These are phyloP conservation scores for Fusarium redolens DNA, from an alignment of 2,329 filamentous ascomycete genomes.

Conservation along the genomic window DNA sequence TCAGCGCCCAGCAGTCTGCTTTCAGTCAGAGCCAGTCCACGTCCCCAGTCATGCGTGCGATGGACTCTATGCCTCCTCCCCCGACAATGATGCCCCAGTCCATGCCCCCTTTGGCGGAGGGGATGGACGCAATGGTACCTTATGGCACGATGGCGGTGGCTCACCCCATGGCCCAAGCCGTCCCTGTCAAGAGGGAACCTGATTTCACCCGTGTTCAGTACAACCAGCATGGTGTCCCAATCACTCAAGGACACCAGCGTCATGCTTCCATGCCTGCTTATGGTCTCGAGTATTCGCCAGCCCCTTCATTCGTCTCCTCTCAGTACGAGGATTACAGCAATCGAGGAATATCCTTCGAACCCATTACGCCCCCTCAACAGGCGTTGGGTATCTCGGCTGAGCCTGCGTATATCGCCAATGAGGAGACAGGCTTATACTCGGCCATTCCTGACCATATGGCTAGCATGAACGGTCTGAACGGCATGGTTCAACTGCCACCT, in stretches of 20 bases:
- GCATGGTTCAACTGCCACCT: conserved; percentile 90
- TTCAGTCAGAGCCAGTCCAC: conserved; percentile 82
- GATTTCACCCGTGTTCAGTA: conserved; percentile 87
- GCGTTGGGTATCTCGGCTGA: conserved; percentile 83
- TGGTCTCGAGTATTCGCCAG: conserved; percentile 93
- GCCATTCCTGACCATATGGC: conserved; percentile 88
- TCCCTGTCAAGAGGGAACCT: conserved; percentile 85
- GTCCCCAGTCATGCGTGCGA: conserved; percentile 88
- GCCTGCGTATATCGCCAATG: conserved; percentile 97
- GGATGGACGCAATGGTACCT: conserved; percentile 78
- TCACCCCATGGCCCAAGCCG: conserved; percentile 73
- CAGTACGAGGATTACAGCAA: conserved; percentile 99
- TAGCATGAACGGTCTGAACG: conserved; percentile 80
- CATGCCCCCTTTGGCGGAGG: conserved; percentile 68
- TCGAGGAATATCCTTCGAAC: conserved; percentile 94
- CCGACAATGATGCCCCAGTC: conserved; percentile 79
- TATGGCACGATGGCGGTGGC: conserved; percentile 78
- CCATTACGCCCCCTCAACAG: conserved; percentile 94
- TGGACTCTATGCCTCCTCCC: conserved; percentile 94
- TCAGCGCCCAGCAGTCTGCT: conserved; percentile 81
- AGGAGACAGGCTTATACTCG: conserved; percentile 95
- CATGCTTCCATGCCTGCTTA: conserved; percentile 99
- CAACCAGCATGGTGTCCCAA: conserved; percentile 89
- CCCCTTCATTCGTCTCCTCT: conserved; percentile 97
- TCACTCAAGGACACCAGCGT: conserved; percentile 85